These are phyloP conservation scores for Dendrobium catenatum DNA, from an alignment of 106 monocot species.

Conservation along the genomic window DNA sequence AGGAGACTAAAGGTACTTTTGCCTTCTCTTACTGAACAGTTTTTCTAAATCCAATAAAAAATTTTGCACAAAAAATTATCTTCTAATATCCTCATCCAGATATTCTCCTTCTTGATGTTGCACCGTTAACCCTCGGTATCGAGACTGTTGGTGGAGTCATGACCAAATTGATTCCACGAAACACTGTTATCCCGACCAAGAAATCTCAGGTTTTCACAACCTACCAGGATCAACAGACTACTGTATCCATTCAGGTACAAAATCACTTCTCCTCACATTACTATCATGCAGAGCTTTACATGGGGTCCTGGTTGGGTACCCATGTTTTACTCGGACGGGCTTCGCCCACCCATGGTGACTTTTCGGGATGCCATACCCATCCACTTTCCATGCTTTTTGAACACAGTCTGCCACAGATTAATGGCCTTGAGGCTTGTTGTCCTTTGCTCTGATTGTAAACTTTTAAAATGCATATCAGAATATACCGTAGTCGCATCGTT, in stretches of 20 bases:
- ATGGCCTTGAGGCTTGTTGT: too few relatives aligned
- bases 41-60: background rate
- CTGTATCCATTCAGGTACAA: constrained; percentile 12
- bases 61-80: background rate
- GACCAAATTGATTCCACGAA: constrained; percentile 27
- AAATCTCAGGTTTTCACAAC: constrained; percentile 31
- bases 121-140: constrained; percentile 22
- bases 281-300: too few relatives aligned
- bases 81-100: background rate
- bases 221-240: constrained; percentile 31
- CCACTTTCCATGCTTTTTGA: too few relatives aligned
- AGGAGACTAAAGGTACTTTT: constrained; percentile 28
- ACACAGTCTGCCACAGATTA: too few relatives aligned
- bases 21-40: background rate
- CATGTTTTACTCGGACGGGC: too few relatives aligned
- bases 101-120: constrained; percentile 26
- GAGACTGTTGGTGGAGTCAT: constrained; percentile 33
- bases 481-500: too few relatives aligned
- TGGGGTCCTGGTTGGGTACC: too few relatives aligned
- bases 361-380: too few relatives aligned
- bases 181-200: constrained; percentile 34
- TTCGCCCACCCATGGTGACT: too few relatives aligned
- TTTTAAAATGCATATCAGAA: too few relatives aligned
- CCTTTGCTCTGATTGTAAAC: too few relatives aligned
- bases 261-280: too few relatives aligned